These are phyloP conservation scores for Ophiocordyceps camponoti-floridani DNA, from an alignment of 2,329 filamentous ascomycete genomes.

Conservation along the genomic window DNA sequence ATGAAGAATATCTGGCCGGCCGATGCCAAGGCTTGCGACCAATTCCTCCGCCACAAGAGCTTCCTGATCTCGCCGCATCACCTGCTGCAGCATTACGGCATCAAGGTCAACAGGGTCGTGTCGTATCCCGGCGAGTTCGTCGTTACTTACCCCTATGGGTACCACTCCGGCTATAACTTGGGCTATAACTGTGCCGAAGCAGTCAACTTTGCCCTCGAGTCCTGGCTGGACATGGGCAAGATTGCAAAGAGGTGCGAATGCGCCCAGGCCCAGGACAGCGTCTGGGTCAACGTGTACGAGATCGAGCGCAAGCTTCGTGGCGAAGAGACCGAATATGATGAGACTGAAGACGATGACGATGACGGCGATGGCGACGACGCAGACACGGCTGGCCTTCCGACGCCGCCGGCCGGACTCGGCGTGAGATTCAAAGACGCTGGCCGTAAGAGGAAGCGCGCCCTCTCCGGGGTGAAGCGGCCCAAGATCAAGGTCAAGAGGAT, in stretches of 20 bases:
- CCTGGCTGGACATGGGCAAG: slow-evolving; percentile 87
- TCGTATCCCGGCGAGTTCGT: slow-evolving; percentile 96
- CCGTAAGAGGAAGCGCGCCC: slow-evolving; percentile 40
- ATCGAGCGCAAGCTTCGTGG: slow-evolving; percentile 88
- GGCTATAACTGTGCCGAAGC: slow-evolving; percentile 98
- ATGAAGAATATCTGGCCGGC: slow-evolving; percentile 94
- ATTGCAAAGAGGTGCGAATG: slow-evolving; percentile 96
- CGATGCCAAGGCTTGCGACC: slow-evolving; percentile 87
- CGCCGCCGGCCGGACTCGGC: slow-evolving; percentile 57
- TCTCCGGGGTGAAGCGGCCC: slow-evolving; percentile 11
- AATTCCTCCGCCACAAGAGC: slow-evolving; percentile 93
- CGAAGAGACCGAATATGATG: slow-evolving; percentile 71
- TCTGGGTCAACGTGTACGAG: slow-evolving; percentile 94
- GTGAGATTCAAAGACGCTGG: slow-evolving; percentile 43
- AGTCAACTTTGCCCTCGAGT: slow-evolving; percentile 92
- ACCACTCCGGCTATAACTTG: slow-evolving; percentile 94
- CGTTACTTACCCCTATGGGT: slow-evolving; percentile 95
- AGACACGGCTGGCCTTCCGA: slow-evolving; percentile 51
- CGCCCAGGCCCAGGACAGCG: slow-evolving; percentile 84
- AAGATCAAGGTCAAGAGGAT: slow-evolving; percentile 58
- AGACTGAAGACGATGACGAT: slow-evolving; percentile 47
- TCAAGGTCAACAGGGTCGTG: slow-evolving; percentile 89
- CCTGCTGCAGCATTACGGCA: slow-evolving; percentile 73
- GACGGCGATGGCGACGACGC: slow-evolving; percentile 31
- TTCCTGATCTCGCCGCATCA: slow-evolving; percentile 89